Percentiles rank a stretch among this genome's conserved stretches.
These are phyloP conservation scores for Cupressus sempervirens DNA, from an alignment of 75 land plant species.

Conservation along the genomic window DNA sequence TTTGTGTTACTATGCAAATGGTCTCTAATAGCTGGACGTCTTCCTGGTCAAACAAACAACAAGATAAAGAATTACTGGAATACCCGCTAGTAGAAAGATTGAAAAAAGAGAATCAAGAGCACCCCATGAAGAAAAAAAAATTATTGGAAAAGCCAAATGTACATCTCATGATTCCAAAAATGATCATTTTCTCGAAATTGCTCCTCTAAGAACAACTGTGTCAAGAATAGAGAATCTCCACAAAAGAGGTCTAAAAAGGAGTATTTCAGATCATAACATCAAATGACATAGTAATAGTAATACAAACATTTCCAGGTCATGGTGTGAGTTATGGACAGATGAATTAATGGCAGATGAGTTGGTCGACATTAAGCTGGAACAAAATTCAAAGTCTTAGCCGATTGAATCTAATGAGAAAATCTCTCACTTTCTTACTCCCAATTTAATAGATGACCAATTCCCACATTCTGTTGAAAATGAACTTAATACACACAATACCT, in stretches of 20 bases:
- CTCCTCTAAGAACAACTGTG: neutral
- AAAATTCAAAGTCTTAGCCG: too few species aligned
- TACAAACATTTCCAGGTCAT: too few species aligned
- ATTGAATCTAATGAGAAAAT: too few species aligned
- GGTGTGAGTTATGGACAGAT: too few species aligned
- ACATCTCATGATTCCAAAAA: neutral
- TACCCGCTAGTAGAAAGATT: neutral
- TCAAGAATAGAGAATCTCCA: neutral
- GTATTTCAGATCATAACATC: neutral
- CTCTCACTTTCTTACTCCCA: neutral
- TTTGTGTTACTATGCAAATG: neutral
- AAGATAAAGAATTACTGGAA: neutral
- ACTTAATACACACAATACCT: neutral
- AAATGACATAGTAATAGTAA: too few species aligned
- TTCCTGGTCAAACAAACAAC: neutral
- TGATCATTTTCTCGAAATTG: neutral
- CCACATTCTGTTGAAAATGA: neutral
- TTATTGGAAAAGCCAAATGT: neutral
- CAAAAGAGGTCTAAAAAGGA: neutral
- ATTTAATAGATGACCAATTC: neutral
- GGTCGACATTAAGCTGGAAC: too few species aligned
- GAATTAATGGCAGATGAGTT: too few species aligned
- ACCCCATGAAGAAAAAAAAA: neutral
- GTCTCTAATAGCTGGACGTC: neutral
- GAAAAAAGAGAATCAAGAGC: neutral